phyloP scores from a whole-genome alignment of 345 rosid species.

The Rubroshorea leprosula region DNA sequence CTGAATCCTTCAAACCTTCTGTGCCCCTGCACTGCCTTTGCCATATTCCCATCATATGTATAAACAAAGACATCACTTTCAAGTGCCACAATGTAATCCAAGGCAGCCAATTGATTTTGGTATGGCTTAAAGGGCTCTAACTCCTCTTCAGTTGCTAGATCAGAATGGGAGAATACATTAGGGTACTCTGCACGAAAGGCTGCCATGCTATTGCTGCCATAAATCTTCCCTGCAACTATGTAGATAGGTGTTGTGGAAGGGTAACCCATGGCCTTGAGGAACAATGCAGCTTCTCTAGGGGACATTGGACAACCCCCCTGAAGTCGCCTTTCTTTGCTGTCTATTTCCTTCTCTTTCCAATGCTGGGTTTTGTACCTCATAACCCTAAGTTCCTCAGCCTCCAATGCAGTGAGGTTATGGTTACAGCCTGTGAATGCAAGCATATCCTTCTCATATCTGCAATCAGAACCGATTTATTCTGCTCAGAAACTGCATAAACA shows the following conservation, averaged over 20 bases:
- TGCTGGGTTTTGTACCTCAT: constrained; percentile 83
- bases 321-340: constrained; percentile 52
- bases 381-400: constrained; percentile 62
- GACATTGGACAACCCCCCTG: constrained; percentile 98
- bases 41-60: constrained; percentile 97
- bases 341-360: constrained; percentile 98
- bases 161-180: constrained; percentile 70
- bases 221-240: constrained; percentile 90
- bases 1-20: constrained; percentile 78
- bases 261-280: constrained; percentile 94
- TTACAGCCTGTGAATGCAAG: constrained; percentile 97
- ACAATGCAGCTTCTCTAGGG: constrained; percentile 91
- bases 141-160: constrained; percentile 78
- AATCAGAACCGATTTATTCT: constrained; percentile 7
- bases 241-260: constrained; percentile 78
- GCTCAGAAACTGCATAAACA: not conserved
- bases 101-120: constrained; percentile 90
- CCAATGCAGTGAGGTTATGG: constrained; percentile 73
- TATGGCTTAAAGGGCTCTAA: constrained; percentile 60
- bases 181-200: constrained; percentile 75
- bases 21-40: constrained; percentile 96
- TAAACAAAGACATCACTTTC: constrained; percentile 91
- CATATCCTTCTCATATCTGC: constrained; percentile 99
- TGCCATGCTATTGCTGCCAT: constrained; percentile 74
- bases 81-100: constrained; percentile 85